Evolutionary conservation across 2,329 filamentous ascomycete genomes (phyloP).

Genomic region (Penicillium expansum): DNA sequence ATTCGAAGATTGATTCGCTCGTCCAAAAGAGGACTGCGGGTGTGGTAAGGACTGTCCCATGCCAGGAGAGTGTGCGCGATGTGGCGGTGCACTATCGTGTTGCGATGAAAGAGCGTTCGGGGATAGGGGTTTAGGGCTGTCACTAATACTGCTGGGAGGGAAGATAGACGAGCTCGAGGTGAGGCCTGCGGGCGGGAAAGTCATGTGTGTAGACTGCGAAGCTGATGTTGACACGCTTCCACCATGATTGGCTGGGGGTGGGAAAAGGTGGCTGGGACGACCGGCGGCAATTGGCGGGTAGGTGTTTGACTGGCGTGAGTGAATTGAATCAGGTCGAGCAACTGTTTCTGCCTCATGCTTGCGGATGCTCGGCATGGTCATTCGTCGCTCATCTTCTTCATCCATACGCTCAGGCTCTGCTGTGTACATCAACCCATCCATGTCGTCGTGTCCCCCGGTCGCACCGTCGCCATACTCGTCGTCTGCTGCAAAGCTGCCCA

Average conservation of each 20-base stretch:
- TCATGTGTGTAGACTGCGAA: conserved; percentile 40
- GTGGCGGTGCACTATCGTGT: conserved; percentile 39
- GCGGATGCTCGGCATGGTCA: conserved; percentile 67
- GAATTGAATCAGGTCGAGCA: conserved; percentile 48
- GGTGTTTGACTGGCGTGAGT: conserved; percentile 69
- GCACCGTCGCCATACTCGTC: conserved; percentile 60
- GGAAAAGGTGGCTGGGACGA: conserved; percentile 57
- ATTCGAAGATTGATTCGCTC: conserved; percentile 26
- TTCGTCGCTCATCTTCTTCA: conserved; percentile 48
- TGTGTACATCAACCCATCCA: conserved; percentile 62
- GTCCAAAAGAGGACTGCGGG: conserved; percentile 36
- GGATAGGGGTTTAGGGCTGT: conserved; percentile 77
- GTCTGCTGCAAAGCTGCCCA: conserved; percentile 76
- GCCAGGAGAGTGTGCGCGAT: conserved; percentile 45
- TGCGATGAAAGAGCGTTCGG: conserved; percentile 44
- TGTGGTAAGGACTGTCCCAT: conserved; percentile 40
- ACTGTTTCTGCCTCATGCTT: conserved; percentile 62
- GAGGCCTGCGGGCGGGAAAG: conserved; percentile 40
- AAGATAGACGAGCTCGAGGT: conserved; percentile 60
- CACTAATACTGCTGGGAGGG: conserved; percentile 70
- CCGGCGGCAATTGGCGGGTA: conserved; percentile 67
- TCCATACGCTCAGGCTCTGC: conserved; percentile 51
- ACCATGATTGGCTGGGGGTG: conserved; percentile 58
- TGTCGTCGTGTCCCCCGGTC: conserved; percentile 51
- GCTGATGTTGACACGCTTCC: conserved; percentile 57